Conservation (phyloP, 805 yeast genomes). For the Yueomyces sinensis region DNA sequence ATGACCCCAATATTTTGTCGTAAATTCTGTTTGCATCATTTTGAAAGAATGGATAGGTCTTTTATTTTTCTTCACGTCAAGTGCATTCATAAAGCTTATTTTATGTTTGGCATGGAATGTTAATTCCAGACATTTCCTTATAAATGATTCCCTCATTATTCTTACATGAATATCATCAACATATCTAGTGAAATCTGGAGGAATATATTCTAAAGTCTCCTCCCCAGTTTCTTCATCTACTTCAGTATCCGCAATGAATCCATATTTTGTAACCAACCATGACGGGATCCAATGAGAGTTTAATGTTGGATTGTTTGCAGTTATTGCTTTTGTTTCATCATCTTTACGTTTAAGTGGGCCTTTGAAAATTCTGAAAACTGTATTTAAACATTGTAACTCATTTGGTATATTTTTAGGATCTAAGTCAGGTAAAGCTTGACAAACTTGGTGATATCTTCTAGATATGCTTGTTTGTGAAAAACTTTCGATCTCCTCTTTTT, state of each 20-base stretch:
- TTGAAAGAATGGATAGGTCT: slow-evolving; percentile 18
- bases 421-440: slow-evolving; percentile 14
- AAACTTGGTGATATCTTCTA: slow-evolving; percentile 33
- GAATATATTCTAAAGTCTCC: slow-evolving; percentile 24
- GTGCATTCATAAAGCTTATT: slow-evolving; percentile 5
- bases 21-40: slow-evolving; percentile 13
- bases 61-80: slow-evolving; percentile 4
- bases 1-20: slow-evolving; percentile 19
- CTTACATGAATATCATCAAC: slow-evolving; percentile 21
- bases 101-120: slow-evolving; percentile 31
- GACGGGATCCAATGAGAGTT: slow-evolving; percentile 45
- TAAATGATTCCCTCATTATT: slow-evolving; percentile 33
- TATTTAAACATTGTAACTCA: slow-evolving; percentile 43
- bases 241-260: slow-evolving; percentile 27
- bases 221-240: slow-evolving; percentile 15
- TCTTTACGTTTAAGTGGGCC: slow-evolving; percentile 44
- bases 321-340: slow-evolving; percentile 39
- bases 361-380: slow-evolving; percentile 47
- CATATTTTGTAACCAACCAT: slow-evolving; percentile 34
- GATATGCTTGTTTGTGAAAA: slow-evolving; percentile 38
- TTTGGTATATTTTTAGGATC: slow-evolving; percentile 30
- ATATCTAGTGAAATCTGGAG: slow-evolving; percentile 33
- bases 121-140: slow-evolving; percentile 42
- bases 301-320: slow-evolving; percentile 35
- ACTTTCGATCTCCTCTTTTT: slow-evolving; percentile 30